Base-by-base conservation (phyloP, 169 alveolate species). In the Blepharisma undulans region DNA sequence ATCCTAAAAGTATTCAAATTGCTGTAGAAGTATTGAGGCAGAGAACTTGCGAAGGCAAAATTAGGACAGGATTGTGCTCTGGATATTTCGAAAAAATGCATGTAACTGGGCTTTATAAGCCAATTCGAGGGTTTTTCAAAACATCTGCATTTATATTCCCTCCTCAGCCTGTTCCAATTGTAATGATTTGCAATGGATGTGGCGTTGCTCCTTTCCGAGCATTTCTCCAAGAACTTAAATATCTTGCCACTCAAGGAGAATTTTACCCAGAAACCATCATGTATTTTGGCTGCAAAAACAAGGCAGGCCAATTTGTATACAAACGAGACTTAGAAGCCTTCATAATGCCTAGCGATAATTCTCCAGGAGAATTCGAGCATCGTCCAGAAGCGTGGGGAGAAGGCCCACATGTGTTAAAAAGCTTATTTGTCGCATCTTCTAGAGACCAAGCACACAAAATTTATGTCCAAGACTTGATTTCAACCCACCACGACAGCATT, bases 131-230 rank as follows among this genome's bases (percentile, higher is more conserved):
- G 21, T 84, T 84, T 25, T 84, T 32, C 27, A 32, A 36, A n/a
- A 25, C 19, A 7, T 22, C 78, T 22, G 78, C 30, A 33, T 84
- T 84, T 84, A 34, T 32, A 84, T 29, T 84, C 29, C 89, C 89
- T n/a, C 22, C 71, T 22, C 27, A 21, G 36, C 74, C 74, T 84
- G 22, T 76, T n/a, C 74, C 78, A 14, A 60, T 61, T 33, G 25
- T 36, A 18, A 48, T 84, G 79, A 60, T 84, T 16, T 34, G 71
- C 6, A 33, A 84, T 6, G 34, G 78, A 0, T 71, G 84, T 7
- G 89, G 89, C 8, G 34, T 84, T 36, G 89, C 89, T 14, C 61
- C 89, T 84, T 84, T 33, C 78, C 27, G 78, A 48, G 89, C 61
- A 8, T 22, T 84, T 60, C 27, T 84, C 48, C 34, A 36, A 84